These are phyloP conservation scores for Chaetomidium leptoderma DNA, from an alignment of 495 filamentous ascomycete species.

Conservation along the genomic window DNA sequence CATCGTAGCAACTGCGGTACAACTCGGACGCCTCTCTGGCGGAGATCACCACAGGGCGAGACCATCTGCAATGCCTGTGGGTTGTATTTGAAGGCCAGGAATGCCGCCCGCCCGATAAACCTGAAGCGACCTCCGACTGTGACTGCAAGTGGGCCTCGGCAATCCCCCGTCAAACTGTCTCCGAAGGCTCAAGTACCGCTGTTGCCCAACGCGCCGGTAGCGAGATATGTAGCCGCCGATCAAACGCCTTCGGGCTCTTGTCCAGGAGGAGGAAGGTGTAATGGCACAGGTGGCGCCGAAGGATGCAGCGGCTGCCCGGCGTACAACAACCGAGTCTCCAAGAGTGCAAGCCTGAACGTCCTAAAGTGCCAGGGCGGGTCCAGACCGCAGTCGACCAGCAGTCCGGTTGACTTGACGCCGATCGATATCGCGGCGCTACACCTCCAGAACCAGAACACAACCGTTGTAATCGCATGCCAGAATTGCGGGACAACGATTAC, in stretches of 20 bases:
- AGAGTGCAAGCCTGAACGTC: slow-evolving; percentile 68
- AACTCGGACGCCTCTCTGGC: slow-evolving; percentile 89
- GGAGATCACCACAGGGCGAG: slow-evolving; percentile 83
- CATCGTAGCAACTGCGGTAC: slow-evolving; percentile 91
- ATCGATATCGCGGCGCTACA: slow-evolving; percentile 48
- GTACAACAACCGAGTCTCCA: slow-evolving; percentile 93
- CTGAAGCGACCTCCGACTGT: slow-evolving; percentile 63
- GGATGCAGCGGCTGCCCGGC: slow-evolving; percentile 95
- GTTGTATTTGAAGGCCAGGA: slow-evolving; percentile 88
- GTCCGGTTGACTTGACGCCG: slow-evolving; percentile 37
- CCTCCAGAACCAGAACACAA: slow-evolving; percentile 51
- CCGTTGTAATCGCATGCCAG: slow-evolving; percentile 86
- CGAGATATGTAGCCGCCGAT: slow-evolving; percentile 75
- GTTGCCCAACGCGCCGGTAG: slow-evolving; percentile 48
- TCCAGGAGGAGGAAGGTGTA: slow-evolving; percentile 91
- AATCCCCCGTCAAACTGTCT: slow-evolving; percentile 32
- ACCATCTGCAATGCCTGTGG: slow-evolving; percentile 99
- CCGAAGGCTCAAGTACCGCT: slow-evolving; percentile 31
- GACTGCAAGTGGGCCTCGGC: slow-evolving; percentile 38
- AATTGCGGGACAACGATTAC: slow-evolving; percentile 98
- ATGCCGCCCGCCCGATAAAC: slow-evolving; percentile 82
- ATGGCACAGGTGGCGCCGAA: slow-evolving; percentile 94
- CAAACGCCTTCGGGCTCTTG: slow-evolving; percentile 76
- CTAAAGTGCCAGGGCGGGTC: slow-evolving; percentile 41
- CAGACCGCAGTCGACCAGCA: slow-evolving; percentile 26